Evolutionary conservation across 345 rosid species (phyloP).

Genomic region (Sisymbrium altissimum): DNA sequence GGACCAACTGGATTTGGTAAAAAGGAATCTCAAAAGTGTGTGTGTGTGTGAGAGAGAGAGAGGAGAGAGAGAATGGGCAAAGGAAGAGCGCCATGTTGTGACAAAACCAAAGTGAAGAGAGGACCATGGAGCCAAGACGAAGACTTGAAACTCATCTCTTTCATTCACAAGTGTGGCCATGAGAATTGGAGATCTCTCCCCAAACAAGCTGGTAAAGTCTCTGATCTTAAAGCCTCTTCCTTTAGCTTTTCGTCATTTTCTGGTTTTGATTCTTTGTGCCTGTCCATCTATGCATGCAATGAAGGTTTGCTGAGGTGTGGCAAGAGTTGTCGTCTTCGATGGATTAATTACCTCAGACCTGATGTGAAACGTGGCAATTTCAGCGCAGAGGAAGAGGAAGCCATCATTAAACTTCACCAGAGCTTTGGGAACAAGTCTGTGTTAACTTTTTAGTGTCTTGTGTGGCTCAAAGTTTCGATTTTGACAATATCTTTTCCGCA

Average conservation of each 20-base stretch:
- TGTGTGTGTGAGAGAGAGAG: background rate
- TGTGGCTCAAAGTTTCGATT: conserved; percentile 13
- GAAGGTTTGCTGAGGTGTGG: conserved; percentile 40
- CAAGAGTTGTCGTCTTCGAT: conserved; percentile 37
- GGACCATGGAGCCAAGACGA: conserved; percentile 69
- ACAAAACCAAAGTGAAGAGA: conserved; percentile 59
- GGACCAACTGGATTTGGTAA: conserved; percentile 24
- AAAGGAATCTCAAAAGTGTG: conserved; percentile 12
- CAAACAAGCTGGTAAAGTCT: conserved; percentile 48
- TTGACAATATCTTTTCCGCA: background rate
- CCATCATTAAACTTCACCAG: conserved; percentile 36
- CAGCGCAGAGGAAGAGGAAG: conserved; percentile 35
- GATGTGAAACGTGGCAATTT: conserved; percentile 39
- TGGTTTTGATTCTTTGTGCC: conserved; percentile 1
- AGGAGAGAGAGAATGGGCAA: conserved; percentile 23
- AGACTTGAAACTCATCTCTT: conserved; percentile 49
- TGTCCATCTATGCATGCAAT: conserved; percentile 15
- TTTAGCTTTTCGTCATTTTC: background rate
- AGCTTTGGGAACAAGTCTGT: conserved; percentile 32
- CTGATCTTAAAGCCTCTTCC: background rate
- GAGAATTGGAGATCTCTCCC: conserved; percentile 69
- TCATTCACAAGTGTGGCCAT: conserved; percentile 51
- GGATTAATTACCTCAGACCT: conserved; percentile 39
- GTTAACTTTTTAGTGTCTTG: background rate
- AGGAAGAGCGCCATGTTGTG: conserved; percentile 59